These are phyloP conservation scores for Phylloporus scabripes DNA, from an alignment of 768 basidiomycete genomes.

Conservation along the genomic window DNA sequence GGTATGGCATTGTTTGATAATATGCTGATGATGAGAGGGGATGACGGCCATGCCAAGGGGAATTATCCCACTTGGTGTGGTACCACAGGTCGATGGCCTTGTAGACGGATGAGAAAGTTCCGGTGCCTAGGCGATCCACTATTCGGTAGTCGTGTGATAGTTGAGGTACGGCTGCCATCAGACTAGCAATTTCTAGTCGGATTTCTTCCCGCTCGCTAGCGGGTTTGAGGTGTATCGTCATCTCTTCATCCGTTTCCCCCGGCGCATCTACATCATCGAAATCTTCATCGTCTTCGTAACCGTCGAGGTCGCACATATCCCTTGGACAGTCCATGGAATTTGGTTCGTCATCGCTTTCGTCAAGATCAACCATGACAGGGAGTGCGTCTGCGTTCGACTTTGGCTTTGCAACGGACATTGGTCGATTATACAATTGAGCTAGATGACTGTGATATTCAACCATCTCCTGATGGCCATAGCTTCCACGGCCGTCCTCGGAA, in stretches of 20 bases:
- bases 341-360: slow-evolving; percentile 40
- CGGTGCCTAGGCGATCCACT: slow-evolving; percentile 89
- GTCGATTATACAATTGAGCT: slow-evolving; percentile 35
- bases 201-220: slow-evolving; percentile 71
- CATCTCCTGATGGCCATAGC: slow-evolving; percentile 36
- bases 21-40: slow-evolving; percentile 57
- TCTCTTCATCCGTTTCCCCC: slow-evolving; percentile 55
- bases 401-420: slow-evolving; percentile 18
- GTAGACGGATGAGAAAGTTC: slow-evolving; percentile 99
- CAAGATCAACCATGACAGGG: slow-evolving; percentile 39
- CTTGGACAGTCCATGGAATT: slow-evolving; percentile 35
- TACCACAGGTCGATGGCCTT: slow-evolving; percentile 83
- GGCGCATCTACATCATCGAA: slow-evolving; percentile 30
- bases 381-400: slow-evolving; percentile 20
- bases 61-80: slow-evolving; percentile 72
- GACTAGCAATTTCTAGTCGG: slow-evolving; percentile 66
- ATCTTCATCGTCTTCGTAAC: slow-evolving; percentile 32
- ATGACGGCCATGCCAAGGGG: slow-evolving; percentile 65
- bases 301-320: slow-evolving; percentile 33
- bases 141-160: slow-evolving; percentile 66
- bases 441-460: slow-evolving; percentile 49
- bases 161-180: slow-evolving; percentile 61
- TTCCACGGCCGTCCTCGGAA: slow-evolving; percentile 50
- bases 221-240: slow-evolving; percentile 50
- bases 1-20: slow-evolving; percentile 48